phyloP scores from a whole-genome alignment of 31 red algal genomes.

The Porphyra umbilicalis region DNA sequence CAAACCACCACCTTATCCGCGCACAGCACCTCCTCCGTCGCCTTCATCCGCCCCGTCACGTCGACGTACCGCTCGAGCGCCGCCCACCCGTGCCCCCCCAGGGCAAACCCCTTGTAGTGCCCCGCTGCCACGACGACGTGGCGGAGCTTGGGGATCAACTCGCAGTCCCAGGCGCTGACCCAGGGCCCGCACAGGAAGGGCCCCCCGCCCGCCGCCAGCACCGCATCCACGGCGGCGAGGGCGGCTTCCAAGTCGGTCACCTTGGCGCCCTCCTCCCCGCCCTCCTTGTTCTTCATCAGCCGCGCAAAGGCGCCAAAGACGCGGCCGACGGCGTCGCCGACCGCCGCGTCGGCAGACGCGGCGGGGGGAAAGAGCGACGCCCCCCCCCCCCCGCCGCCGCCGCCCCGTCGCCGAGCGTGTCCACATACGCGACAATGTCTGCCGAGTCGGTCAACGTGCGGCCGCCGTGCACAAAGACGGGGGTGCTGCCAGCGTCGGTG shows the following conservation, averaged over 20 bases:
- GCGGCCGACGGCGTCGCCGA: neutral
- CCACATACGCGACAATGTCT: neutral
- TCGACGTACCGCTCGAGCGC: conserved; percentile 10
- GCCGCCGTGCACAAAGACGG: neutral
- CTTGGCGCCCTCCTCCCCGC: neutral
- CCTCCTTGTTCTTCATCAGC: conserved; percentile 41
- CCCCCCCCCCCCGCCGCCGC: neutral
- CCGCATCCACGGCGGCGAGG: conserved; percentile 7
- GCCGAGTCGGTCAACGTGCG: neutral
- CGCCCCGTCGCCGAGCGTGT: neutral
- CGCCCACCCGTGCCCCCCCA: neutral
- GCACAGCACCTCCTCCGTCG: conserved; percentile 10
- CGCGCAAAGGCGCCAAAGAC: conserved; percentile 26
- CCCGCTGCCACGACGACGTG: conserved; percentile 30
- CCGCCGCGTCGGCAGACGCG: neutral
- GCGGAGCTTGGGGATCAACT: conserved; percentile 45
- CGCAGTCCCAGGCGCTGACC: conserved; percentile 30
- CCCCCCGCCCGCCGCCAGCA: conserved; percentile 7
- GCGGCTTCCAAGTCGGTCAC: conserved; percentile 12
- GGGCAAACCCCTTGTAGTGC: conserved; percentile 34
- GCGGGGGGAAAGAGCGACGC: neutral
- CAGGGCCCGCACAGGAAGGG: conserved; percentile 39
- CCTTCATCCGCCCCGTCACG: conserved; percentile 2
- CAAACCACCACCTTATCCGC: conserved; percentile 40
- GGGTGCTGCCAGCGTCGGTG: neutral